Conservation (phyloP, 176 grass and related monocot species). For the Phoenix dactylifera region DNA sequence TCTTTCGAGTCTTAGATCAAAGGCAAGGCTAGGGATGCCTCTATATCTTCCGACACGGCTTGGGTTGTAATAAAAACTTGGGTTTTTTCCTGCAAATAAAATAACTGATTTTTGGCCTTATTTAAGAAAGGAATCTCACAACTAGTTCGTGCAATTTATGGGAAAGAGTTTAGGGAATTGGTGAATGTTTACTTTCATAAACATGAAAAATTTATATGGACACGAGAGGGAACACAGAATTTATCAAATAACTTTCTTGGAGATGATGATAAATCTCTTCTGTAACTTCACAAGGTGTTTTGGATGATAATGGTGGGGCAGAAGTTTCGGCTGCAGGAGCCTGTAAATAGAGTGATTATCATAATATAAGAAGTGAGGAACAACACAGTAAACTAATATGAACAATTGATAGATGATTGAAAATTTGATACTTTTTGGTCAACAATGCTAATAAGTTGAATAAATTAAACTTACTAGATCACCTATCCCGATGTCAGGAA, state of each 20-base stretch:
- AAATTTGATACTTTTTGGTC: conserved; percentile 1
- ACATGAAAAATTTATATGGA: conserved; percentile 1
- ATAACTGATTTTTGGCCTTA: conserved; percentile 7
- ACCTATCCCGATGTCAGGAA: conserved; percentile 45
- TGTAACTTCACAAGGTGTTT: conserved; percentile 37
- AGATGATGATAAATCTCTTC: conserved; percentile 32
- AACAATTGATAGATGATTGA: conserved; percentile 13
- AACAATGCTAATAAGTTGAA: background rate
- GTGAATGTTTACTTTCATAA: no score
- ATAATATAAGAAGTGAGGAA: no score
- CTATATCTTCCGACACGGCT: conserved; percentile 21
- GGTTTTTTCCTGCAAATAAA: conserved; percentile 32
- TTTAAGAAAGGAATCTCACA: background rate
- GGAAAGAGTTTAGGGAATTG: no score
- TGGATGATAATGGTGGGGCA: conserved; percentile 28
- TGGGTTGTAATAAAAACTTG: conserved; percentile 32
- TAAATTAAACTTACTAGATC: conserved; percentile 27
- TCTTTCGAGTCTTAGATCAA: conserved; percentile 24
- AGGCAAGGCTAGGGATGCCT: conserved; percentile 29
- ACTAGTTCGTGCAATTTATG: no score
- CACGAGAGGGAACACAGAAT: conserved; percentile 18
- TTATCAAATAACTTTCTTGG: conserved; percentile 39
- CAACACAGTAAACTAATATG: background rate
- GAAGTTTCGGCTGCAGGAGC: conserved; percentile 28
- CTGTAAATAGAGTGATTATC: conserved; percentile 17